phyloP scores from a whole-genome alignment of 2,329 filamentous ascomycete genomes.

The Coleophoma crateriformis region DNA sequence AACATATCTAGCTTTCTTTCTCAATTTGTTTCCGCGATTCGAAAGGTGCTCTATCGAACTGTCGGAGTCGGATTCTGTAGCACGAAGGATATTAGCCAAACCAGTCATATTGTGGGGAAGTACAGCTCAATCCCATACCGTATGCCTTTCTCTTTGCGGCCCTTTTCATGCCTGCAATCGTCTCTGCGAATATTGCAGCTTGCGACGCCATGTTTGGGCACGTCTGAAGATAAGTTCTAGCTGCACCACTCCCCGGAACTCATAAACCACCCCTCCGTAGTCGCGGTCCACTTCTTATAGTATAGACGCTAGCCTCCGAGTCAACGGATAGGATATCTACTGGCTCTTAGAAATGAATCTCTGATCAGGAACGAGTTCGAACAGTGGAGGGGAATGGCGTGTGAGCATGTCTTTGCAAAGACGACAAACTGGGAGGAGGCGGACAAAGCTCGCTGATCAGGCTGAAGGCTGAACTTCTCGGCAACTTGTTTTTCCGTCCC shows the following conservation, averaged over 20 bases:
- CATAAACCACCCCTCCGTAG: too few relatives aligned
- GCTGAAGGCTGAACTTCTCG: neutral
- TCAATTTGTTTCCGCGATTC: slow-evolving; percentile 75
- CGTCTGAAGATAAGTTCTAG: too few relatives aligned
- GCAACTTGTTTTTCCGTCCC: too few relatives aligned
- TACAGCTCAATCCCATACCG: slow-evolving; percentile 32
- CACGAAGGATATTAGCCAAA: slow-evolving; percentile 9
- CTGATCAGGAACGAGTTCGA: too few relatives aligned
- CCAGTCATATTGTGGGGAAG: slow-evolving; percentile 1
- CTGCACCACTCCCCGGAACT: too few relatives aligned
- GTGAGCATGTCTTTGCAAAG: too few relatives aligned
- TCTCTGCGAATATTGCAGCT: slow-evolving; percentile 59
- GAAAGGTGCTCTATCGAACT: slow-evolving; percentile 62
- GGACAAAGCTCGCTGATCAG: neutral
- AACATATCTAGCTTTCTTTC: slow-evolving; percentile 67
- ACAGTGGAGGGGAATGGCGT: too few relatives aligned
- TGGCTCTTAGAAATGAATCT: too few relatives aligned
- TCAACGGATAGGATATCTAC: too few relatives aligned
- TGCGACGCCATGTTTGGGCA: slow-evolving; percentile 42
- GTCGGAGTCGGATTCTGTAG: slow-evolving; percentile 71
- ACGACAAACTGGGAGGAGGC: neutral
- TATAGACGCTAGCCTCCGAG: too few relatives aligned
- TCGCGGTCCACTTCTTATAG: too few relatives aligned
- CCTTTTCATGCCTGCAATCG: slow-evolving; percentile 63
- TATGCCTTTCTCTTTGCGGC: slow-evolving; percentile 59